A percentile compares a stretch with the other conserved stretches of the same genome.
Conservation (phyloP, 2,329 filamentous ascomycete genomes). For the Nigrospora oryzae region DNA sequence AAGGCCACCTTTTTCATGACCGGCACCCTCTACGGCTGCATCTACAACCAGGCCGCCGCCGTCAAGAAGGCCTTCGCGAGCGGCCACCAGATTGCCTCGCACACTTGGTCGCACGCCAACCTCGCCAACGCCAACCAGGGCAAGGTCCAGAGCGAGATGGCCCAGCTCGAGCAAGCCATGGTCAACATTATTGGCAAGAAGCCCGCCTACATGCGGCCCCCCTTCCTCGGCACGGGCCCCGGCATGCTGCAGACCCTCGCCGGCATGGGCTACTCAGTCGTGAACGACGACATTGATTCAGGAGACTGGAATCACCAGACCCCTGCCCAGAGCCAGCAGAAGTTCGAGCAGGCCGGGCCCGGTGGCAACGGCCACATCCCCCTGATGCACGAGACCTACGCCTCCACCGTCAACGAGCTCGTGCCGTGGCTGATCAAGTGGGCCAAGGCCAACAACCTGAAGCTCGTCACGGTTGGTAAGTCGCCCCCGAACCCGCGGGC, state of each 20-base stretch:
- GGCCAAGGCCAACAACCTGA: slow-evolving; percentile 37
- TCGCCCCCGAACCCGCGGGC: slow-evolving; percentile 1
- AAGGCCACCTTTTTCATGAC: slow-evolving; percentile 48
- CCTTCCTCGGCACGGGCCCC: slow-evolving; percentile 38
- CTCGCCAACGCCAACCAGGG: slow-evolving; percentile 28
- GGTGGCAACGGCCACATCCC: slow-evolving; percentile 41
- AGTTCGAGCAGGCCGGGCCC: slow-evolving; percentile 36
- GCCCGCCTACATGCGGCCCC: slow-evolving; percentile 40
- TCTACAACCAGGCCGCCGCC: slow-evolving; percentile 39
- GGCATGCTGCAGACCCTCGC: slow-evolving; percentile 31
- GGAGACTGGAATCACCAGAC: slow-evolving; percentile 51
- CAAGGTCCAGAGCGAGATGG: slow-evolving; percentile 38
- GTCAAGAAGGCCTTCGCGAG: slow-evolving; percentile 42
- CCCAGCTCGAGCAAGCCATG: slow-evolving; percentile 39
- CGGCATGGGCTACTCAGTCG: slow-evolving; percentile 47
- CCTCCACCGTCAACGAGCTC: slow-evolving; percentile 36
- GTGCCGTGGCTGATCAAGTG: slow-evolving; percentile 42
- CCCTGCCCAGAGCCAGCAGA: slow-evolving; percentile 41
- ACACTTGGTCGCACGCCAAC: slow-evolving; percentile 43
- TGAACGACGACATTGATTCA: slow-evolving; percentile 53
- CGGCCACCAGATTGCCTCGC: slow-evolving; percentile 45
- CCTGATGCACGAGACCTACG: slow-evolving; percentile 49
- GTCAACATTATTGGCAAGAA: slow-evolving; percentile 40
- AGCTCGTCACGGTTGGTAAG: slow-evolving; percentile 42
- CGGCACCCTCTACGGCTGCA: slow-evolving; percentile 40